Base-by-base conservation (phyloP, 2,329 filamentous ascomycete species). In the Hawksworthiomyces lignivorus region DNA sequence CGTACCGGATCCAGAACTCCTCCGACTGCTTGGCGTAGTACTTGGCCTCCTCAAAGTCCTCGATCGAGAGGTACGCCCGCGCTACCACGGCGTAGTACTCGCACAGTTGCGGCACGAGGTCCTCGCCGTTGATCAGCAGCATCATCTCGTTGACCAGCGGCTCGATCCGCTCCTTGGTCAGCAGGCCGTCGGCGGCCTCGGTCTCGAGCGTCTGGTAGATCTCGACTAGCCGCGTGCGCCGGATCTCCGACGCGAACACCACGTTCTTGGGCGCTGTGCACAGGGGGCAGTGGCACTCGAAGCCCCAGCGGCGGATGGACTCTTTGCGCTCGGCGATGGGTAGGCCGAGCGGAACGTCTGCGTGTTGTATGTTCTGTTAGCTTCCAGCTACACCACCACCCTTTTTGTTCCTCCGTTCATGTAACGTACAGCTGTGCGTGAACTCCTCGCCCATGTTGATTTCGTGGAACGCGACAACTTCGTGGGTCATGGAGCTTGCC, bases 261-360 rank as follows among this genome's bases (percentile, higher is more conserved):
- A 55, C 52, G 2, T 46, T 45, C 26, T 48, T 46, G 3, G 51
- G 48, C 11, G 53, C 54, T 7, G 49, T 49, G 48, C 60, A 63
- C 11, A 63, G 56, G 14, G 48, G 46, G 44, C 61, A 63, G n/a
- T 43, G 50, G 48, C 61, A 63, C 28, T 51, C 50, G 39, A 63
- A 62, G 12, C 54, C 54, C 60, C 60, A 63, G 33, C 49, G 47
- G 14, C 28, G 17, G 26, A 62, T 50, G 6, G 49, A 46, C 5
- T 44, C 31, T 22, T 55, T 50, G 32, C 61, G 51, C 28, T 60
- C 53, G n/a, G 48, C 46, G 4, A 45, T 41, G 1, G 55, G 48
- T 18, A 51, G 42, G 5, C 55, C 55, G 1, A 56, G 51, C 1
- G 52, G 49, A 5, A 50, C 46, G 42, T 57, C 55, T 57, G 46